Evolutionary conservation across 352 stramenopile genomes (phyloP), one percentile per base, ranked within the genome.

Genomic region (Globisporangium barbulae): DNA sequence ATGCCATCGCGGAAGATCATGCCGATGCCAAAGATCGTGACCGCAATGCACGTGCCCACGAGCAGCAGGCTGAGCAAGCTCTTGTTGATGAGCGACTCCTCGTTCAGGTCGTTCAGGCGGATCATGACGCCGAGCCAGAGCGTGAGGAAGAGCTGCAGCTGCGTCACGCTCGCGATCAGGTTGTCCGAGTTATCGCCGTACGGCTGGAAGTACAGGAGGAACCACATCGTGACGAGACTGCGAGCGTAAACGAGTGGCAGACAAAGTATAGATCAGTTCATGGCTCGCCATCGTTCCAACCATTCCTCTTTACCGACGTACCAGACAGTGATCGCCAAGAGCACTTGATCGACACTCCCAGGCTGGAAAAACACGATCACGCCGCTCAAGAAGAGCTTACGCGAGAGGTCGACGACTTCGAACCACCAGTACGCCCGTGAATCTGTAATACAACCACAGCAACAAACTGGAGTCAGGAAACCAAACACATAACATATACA

Each of bases 91-190:
- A 86, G 65, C 19, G 81, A 78, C 44, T 89, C 78, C 19, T 76
- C 64, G 56, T 85, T 88, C 39, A 89, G 52, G 31, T 77, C 76
- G 53, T 90, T 85, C 17, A 93, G 67, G n/a, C 74, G 72, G 52
- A 87, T 88, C 75, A 93, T 85, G 53, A 89, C 69, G 25, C 83
- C 81, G 42, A 93, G 80, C 83, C 83, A 93, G n/a, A 93, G 64
- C 62, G 81, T 93, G 42, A 93, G 73, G 70, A 88, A 91, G 45
- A 91, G 76, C 67, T 93, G 83, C 25, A 93, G 64, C 65, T 93
- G 83, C 53, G 81, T 84, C 59, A 91, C 76, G 58, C 81, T 89
- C 42, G 76, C 81, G 33, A 91, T 82, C 59, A 93, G 59, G 50
- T 89, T 93, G 64, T 91, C 77, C 1, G 78, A 85, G 58, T 85